A percentile compares a stretch with the other conserved stretches of the same genome.
These are phyloP conservation scores for Wickerhamomyces chambardii DNA, from an alignment of 805 yeast genomes.

Conservation along the genomic window DNA sequence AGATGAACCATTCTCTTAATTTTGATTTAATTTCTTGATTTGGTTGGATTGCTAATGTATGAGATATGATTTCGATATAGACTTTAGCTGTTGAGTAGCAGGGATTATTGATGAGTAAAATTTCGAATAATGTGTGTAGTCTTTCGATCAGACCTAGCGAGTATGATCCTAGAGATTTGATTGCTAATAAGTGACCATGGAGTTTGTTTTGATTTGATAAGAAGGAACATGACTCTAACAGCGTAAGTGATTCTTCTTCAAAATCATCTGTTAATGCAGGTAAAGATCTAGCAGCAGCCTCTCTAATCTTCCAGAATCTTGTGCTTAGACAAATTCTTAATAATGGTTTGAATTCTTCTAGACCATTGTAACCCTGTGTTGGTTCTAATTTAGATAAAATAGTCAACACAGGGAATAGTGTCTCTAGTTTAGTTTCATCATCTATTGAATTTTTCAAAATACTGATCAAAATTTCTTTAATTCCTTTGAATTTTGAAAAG, in stretches of 20 bases:
- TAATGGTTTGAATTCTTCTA: slow-evolving; percentile 41
- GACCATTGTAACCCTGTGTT: slow-evolving; percentile 42
- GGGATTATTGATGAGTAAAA: slow-evolving; percentile 13
- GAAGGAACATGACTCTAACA: slow-evolving; percentile 17
- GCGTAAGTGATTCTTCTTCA: slow-evolving; percentile 16
- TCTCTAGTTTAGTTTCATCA: slow-evolving; percentile 34
- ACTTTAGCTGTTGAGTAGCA: slow-evolving; percentile 25
- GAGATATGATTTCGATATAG: slow-evolving; percentile 18
- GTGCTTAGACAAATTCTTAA: slow-evolving; percentile 41
- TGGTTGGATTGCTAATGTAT: slow-evolving; percentile 1
- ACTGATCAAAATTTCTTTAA: slow-evolving; percentile 38
- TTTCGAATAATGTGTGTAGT: slow-evolving; percentile 3
- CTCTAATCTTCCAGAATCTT: slow-evolving; percentile 76
- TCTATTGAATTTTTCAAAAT: slow-evolving; percentile 26
- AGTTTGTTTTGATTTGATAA: slow-evolving; percentile 28
- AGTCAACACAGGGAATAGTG: slow-evolving; percentile 68
- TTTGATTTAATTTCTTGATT: slow-evolving; percentile 5
- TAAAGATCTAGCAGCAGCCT: slow-evolving; percentile 71
- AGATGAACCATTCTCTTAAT: slow-evolving; percentile 27
- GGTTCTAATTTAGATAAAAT: slow-evolving; percentile 62
- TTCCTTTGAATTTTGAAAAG: slow-evolving; percentile 52
- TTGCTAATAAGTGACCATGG: slow-evolving; percentile 55
- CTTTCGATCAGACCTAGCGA: slow-evolving; percentile 3
- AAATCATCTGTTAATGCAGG: slow-evolving; percentile 36
- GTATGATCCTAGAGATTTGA: slow-evolving; percentile 23